Evolutionary conservation across 768 basidiomycete species (phyloP).

Genomic region (Russula vinacea): DNA sequence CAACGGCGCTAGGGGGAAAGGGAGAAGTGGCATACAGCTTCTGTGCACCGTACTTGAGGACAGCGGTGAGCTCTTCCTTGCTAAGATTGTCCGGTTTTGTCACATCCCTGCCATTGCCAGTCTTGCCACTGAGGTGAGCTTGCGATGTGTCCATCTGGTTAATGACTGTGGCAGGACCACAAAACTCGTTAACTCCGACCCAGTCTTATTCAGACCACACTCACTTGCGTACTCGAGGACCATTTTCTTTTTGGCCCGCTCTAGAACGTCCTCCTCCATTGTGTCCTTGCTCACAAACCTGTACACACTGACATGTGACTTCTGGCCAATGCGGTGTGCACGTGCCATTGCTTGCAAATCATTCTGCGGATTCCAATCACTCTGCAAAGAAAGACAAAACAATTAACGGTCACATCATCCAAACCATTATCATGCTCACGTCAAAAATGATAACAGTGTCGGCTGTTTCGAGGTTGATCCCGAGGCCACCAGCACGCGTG

Average conservation of each 20-base stretch:
- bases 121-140: slow-evolving; percentile 84
- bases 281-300: slow-evolving; percentile 99
- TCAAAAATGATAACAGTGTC: slow-evolving; percentile 99
- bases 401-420: slow-evolving; percentile 30
- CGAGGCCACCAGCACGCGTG: slow-evolving; percentile 94
- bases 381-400: slow-evolving; percentile 45
- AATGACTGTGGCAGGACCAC: slow-evolving; percentile 62
- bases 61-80: slow-evolving; percentile 95
- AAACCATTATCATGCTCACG: slow-evolving; percentile 47
- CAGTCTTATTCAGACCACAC: slow-evolving; percentile 38
- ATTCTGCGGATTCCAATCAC: slow-evolving; percentile 98
- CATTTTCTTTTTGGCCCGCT: slow-evolving; percentile 99
- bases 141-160: slow-evolving; percentile 99
- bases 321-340: slow-evolving; percentile 98
- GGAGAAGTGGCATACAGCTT: slow-evolving; percentile 65
- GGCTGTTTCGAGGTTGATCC: slow-evolving; percentile 98
- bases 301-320: slow-evolving; percentile 97
- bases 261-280: slow-evolving; percentile 98
- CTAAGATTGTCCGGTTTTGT: slow-evolving; percentile 80
- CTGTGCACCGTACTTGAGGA: slow-evolving; percentile 97
- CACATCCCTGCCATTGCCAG: slow-evolving; percentile 55
- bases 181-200: slow-evolving; percentile 2
- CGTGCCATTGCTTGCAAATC: slow-evolving; percentile 99
- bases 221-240: slow-evolving; percentile 97
- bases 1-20: slow-evolving; percentile 22